Evolutionary conservation across 1,139 yeast genomes (phyloP), one percentile per base, ranked within the genome.

Genomic region (Geotrichum phurueaensis): DNA sequence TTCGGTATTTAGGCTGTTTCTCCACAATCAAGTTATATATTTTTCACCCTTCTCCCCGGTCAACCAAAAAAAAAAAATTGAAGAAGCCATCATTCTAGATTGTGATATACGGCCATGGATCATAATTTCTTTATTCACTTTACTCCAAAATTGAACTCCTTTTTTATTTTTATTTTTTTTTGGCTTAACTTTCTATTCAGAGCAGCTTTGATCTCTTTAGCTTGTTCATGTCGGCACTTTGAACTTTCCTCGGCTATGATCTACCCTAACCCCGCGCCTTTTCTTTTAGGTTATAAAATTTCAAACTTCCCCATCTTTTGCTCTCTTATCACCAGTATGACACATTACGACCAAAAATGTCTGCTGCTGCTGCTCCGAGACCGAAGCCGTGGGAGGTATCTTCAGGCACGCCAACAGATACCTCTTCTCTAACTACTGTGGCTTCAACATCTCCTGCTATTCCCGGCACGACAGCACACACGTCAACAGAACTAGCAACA

Each of bases 311-410:
- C 49, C 10, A 52, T 50, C 43, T 51, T 43, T 31, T 27, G 5
- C 9, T 27, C 31, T 51, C 54, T 25, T 39, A 48, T 20, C 58
- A 47, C 51, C 64, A 36, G 43, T 61, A 47, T 18, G 31, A 27
- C 31, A 27, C 6, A 59, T 31, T 43, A 57, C 50, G 45, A 31
- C 48, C 20, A 55, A 56, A 29, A 56, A 58, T n/a, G 50, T 58
- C 49, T 49, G 58, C 20, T 58, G 58, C 20, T 58, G 54, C 43
- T 49, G 56, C n/a, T 50, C 57, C 39, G 55, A 58, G 94, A 75
- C 82, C 89, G 22, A 87, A 87, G 72, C 94, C 95, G 33, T 87
- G 94, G 94, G 94, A 87, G 71, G 81, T 79, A 7, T 69, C 81
- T 13, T 77, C 82, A 15, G 86, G 86, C 3, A 70, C 73, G 3